Evolutionary conservation across 1,284 basidiomycete species (phyloP).

Genomic region (Ustilago xerochloae): DNA sequence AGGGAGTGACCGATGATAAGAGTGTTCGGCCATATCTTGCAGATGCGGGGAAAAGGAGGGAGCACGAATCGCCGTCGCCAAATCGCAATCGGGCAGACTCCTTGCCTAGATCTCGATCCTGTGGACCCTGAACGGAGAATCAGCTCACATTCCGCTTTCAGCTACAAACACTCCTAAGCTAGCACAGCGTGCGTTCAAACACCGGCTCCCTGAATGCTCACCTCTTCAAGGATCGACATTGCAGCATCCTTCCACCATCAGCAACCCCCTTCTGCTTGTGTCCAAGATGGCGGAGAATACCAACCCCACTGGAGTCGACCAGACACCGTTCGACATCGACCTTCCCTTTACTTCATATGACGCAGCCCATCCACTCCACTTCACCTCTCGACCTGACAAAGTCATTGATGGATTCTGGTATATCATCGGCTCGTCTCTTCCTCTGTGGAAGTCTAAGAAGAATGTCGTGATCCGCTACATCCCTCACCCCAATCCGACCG

Average conservation of each 20-base stretch:
- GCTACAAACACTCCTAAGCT: background rate
- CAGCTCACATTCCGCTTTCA: constrained; percentile 3
- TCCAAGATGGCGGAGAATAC: background rate
- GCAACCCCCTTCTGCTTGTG: no score
- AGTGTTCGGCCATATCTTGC: background rate
- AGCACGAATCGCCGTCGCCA: background rate
- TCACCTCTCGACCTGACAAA: constrained; percentile 21
- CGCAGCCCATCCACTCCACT: constrained; percentile 29
- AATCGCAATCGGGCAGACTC: background rate
- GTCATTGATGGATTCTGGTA: constrained; percentile 43
- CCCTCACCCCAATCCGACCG: constrained; percentile 6
- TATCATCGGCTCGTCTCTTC: constrained; percentile 38
- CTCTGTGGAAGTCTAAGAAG: constrained; percentile 46
- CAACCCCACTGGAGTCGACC: constrained; percentile 2
- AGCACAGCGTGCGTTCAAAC: background rate
- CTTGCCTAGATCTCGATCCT: background rate
- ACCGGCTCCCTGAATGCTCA: no score
- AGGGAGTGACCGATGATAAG: background rate
- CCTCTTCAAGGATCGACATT: background rate
- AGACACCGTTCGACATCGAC: constrained; percentile 39
- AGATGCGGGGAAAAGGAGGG: constrained; percentile 12
- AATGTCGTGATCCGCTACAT: constrained; percentile 49
- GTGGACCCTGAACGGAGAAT: constrained; percentile 1
- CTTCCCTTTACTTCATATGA: constrained; percentile 40
- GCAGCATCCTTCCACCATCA: background rate